These are phyloP conservation scores for Stephania japonica DNA, from an alignment of 164 flowering plant genomes.

Conservation along the genomic window DNA sequence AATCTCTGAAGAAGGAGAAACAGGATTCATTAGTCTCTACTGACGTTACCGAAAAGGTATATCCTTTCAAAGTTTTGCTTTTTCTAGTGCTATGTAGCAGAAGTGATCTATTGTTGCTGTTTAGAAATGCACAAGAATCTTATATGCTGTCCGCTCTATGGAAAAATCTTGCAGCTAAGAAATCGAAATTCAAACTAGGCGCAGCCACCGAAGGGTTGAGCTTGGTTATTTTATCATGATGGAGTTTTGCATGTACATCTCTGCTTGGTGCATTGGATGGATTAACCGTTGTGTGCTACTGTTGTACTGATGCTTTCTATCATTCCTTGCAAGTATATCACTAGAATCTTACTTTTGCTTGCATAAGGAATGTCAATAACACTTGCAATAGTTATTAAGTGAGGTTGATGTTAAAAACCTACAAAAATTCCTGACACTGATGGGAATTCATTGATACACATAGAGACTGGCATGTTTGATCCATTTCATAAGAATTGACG, in stretches of 20 bases:
- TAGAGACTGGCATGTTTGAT: too few species aligned
- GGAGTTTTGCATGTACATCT: background rate
- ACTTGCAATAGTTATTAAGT: too few species aligned
- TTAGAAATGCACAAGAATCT: constrained; percentile 3
- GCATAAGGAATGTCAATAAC: too few species aligned
- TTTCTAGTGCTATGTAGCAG: background rate
- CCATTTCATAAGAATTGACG: too few species aligned
- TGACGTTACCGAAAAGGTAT: constrained; percentile 35
- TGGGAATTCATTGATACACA: too few species aligned
- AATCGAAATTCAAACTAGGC: constrained; percentile 23
- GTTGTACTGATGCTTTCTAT: too few species aligned
- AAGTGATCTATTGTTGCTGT: constrained; percentile 2
- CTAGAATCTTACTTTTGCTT: too few species aligned
- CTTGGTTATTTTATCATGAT: background rate
- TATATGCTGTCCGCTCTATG: background rate
- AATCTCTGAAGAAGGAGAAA: constrained; percentile 31
- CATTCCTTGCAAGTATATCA: too few species aligned
- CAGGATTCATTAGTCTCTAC: constrained; percentile 22
- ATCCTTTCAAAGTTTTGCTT: background rate
- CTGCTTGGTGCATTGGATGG: background rate
- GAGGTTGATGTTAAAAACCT: too few species aligned
- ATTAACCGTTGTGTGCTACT: background rate
- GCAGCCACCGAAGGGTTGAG: constrained; percentile 4
- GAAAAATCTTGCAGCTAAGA: constrained; percentile 31
- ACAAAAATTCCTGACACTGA: too few species aligned